Evolutionary conservation across 1,284 basidiomycete species (phyloP).

Genomic region (Trichosporon faecale): DNA sequence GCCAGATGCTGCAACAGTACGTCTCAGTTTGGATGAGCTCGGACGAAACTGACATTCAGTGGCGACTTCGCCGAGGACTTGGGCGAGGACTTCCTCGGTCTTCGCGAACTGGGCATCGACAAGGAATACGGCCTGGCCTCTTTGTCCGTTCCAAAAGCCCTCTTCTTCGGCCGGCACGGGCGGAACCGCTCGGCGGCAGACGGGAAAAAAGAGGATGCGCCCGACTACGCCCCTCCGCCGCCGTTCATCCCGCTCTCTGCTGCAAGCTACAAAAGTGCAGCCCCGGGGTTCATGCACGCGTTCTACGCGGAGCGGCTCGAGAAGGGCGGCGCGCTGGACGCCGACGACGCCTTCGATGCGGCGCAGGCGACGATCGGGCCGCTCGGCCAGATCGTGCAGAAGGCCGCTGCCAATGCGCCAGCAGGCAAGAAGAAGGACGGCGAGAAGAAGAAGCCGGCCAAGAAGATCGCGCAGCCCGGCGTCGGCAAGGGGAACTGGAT

Average conservation of each 20-base stretch:
- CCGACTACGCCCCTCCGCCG: slow-evolving; percentile 79
- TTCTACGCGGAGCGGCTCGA: slow-evolving; percentile 67
- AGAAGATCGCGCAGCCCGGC: slow-evolving; percentile 40
- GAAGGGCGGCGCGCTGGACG: slow-evolving; percentile 32
- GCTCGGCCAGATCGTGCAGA: slow-evolving; percentile 47
- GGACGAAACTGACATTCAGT: slow-evolving; percentile 48
- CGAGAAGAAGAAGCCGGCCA: slow-evolving; percentile 37
- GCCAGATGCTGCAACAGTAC: slow-evolving; percentile 67
- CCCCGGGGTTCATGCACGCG: slow-evolving; percentile 70
- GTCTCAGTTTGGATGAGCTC: slow-evolving; percentile 23
- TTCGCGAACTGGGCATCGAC: slow-evolving; percentile 83
- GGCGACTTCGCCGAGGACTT: slow-evolving; percentile 83
- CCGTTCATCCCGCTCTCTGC: slow-evolving; percentile 69
- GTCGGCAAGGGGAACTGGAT: slow-evolving; percentile 52
- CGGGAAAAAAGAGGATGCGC: slow-evolving; percentile 57
- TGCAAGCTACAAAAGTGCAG: slow-evolving; percentile 67
- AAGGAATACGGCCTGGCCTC: slow-evolving; percentile 77
- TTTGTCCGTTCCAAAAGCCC: slow-evolving; percentile 71
- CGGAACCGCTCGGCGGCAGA: slow-evolving; percentile 29
- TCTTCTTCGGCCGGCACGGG: slow-evolving; percentile 67
- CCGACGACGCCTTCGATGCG: slow-evolving; percentile 44
- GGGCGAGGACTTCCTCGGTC: slow-evolving; percentile 90
- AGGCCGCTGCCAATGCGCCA: slow-evolving; percentile 22
- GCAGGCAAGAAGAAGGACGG: slow-evolving; percentile 24
- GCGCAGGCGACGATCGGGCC: slow-evolving; percentile 42